A percentile compares a stretch with the other conserved stretches of the same genome.
phyloP scores from a whole-genome alignment of 768 basidiomycete species.

The Lactifluus subvellereus region DNA sequence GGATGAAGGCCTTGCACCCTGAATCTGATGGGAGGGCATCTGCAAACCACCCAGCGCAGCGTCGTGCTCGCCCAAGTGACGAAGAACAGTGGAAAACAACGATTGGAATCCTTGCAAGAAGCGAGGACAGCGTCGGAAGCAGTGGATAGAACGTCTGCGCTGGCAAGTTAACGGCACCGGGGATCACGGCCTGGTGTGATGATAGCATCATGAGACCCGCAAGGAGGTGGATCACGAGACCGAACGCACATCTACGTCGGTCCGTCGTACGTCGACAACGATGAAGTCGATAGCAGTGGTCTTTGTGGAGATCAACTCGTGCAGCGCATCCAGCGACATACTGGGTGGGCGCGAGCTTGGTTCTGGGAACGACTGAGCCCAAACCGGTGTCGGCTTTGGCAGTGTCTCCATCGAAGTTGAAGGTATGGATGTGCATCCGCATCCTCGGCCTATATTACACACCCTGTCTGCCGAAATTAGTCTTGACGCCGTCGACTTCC shows the following conservation, averaged over 20 bases:
- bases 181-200: conserved; percentile 27
- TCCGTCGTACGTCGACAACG: conserved; percentile 36
- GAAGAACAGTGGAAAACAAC: conserved; percentile 29
- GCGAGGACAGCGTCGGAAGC: conserved; percentile 30
- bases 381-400: conserved; percentile 19
- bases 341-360: conserved; percentile 22
- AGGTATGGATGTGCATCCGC: neutral
- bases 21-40: conserved; percentile 25
- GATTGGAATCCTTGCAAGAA: conserved; percentile 28
- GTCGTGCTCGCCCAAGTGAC: conserved; percentile 25
- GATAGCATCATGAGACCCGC: neutral
- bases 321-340: conserved; percentile 26
- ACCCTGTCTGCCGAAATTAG: neutral
- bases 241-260: conserved; percentile 35
- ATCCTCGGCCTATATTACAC: no score
- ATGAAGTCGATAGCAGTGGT: conserved; percentile 28
- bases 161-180: conserved; percentile 39
- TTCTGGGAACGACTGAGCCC: conserved; percentile 23
- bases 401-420: neutral
- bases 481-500: no score
- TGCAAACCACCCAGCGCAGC: conserved; percentile 27
- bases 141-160: conserved; percentile 40
- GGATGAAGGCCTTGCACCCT: conserved; percentile 21
- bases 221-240: neutral
- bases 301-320: conserved; percentile 26